Base-by-base conservation (phyloP, 306 rosid genomes). In the Vicia villosa region DNA sequence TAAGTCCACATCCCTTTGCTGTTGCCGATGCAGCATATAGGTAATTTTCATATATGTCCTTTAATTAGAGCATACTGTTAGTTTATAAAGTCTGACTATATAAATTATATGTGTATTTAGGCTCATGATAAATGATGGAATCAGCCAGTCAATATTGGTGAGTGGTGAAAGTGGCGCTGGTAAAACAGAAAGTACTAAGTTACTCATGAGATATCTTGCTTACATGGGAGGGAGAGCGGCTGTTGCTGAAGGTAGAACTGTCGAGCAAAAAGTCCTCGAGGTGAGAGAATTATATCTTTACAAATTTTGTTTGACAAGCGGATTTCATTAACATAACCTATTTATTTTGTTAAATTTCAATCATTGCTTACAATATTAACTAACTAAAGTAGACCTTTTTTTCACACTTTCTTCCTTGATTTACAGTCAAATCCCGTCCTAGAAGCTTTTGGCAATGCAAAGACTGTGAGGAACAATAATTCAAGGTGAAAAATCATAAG, bases 101-200 rank as follows among this genome's bases (percentile, higher is more conserved):
- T 52, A 38, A 63, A 45, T 45, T 68, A 3, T 13, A 56, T 77
- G 40, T 79, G 91, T 67, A 73, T 88, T 67, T 79, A 95, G 99
- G 87, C 96, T 95, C 68, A 95, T 95, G 99, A 82, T 91, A 56
- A 87, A 89, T 74, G 97, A 95, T 14, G 88, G 95, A 82, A 71
- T 87, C 67, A 95, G 97, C 68, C 99, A 95, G 74, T 80, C 99
- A 55, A 95, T 95, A 83, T 76, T 95, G 95, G 99, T 95, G 51
- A 95, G 99, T 85, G 99, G 99, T 69, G 99, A 95, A 84, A 95
- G 99, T 83, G 99, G 99, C 65, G 99, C 99, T 5, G 99, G 99
- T 77, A 95, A 91, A 84, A 95, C 99, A 19, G 99, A 95, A 83
- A 95, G 91, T 86, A 95, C 99, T 24, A 95, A 95, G 76, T 79